phyloP scores from a whole-genome alignment of 2,329 filamentous ascomycete species.

The Colletotrichum acutatum region DNA sequence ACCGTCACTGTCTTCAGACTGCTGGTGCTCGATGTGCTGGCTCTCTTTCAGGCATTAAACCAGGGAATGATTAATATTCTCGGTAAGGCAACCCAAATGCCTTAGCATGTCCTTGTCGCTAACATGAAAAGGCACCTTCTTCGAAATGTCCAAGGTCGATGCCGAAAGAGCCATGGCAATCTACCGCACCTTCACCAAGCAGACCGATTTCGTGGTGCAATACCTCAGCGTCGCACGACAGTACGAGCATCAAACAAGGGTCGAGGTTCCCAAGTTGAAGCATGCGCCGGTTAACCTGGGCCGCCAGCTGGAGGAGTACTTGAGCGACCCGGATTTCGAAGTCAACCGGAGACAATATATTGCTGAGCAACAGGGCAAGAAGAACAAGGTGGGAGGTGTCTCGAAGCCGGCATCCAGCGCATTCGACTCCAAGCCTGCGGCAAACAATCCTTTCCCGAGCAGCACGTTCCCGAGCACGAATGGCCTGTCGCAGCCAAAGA shows the following conservation, averaged over 20 bases:
- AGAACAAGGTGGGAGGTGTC: conserved; percentile 51
- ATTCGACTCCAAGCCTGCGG: conserved; percentile 50
- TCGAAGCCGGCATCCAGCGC: conserved; percentile 40
- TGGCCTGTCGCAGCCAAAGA: conserved; percentile 49
- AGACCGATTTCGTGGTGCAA: conserved; percentile 92
- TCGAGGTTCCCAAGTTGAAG: conserved; percentile 97
- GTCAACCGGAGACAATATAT: conserved; percentile 92
- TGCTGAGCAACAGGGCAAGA: conserved; percentile 82
- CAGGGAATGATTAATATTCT: conserved; percentile 97
- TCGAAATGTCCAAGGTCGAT: conserved; percentile 96
- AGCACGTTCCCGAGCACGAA: conserved; percentile 52
- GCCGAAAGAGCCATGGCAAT: conserved; percentile 92
- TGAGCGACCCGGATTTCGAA: conserved; percentile 95
- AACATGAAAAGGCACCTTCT: conserved; percentile 81
- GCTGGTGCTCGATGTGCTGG: conserved; percentile 87
- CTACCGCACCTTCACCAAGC: conserved; percentile 90
- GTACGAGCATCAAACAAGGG: conserved; percentile 89
- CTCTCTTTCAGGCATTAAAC: conserved; percentile 94
- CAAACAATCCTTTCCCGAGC: conserved; percentile 56
- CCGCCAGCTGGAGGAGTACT: conserved; percentile 90
- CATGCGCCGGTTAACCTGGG: conserved; percentile 94
- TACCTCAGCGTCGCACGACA: conserved; percentile 89
- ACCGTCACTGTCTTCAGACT: conserved; percentile 93
- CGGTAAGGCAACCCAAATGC: conserved; percentile 64
- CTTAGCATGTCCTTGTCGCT: background rate